A percentile compares a stretch with the other conserved stretches of the same genome.
phyloP scores from a whole-genome alignment of 1,284 basidiomycete species.

The Phaffia rhodozyma region DNA sequence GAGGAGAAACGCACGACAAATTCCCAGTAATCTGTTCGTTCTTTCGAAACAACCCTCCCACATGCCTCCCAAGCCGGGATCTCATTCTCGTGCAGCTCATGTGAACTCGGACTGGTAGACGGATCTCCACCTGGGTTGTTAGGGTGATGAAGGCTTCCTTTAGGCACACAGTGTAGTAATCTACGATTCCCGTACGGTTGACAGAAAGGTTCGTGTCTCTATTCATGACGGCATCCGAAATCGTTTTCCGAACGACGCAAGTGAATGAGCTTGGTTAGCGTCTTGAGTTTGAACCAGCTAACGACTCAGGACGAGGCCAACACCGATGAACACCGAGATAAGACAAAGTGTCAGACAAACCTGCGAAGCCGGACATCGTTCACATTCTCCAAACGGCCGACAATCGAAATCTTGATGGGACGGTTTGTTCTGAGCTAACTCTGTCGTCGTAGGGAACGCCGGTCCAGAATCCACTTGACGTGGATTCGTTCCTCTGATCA shows the following conservation, averaged over 20 bases:
- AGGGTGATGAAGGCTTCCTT: constrained; percentile 15
- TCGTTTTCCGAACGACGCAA: not conserved
- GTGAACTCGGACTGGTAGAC: not conserved
- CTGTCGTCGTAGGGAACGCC: no score
- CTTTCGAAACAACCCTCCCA: constrained; percentile 61
- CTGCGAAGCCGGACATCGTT: constrained; percentile 64
- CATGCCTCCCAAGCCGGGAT: constrained; percentile 79
- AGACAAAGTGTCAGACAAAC: constrained; percentile 34
- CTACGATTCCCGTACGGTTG: constrained; percentile 80
- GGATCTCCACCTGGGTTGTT: constrained; percentile 3
- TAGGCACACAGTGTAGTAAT: constrained; percentile 61
- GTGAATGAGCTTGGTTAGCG: not conserved
- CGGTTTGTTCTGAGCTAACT: no score
- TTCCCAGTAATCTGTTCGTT: constrained; percentile 74
- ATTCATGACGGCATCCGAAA: not conserved
- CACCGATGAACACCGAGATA: not conserved
- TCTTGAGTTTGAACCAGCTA: not conserved
- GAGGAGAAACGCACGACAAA: constrained; percentile 50
- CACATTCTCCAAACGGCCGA: constrained; percentile 63
- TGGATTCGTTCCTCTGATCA: no score
- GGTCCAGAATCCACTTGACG: no score
- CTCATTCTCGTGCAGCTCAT: constrained; percentile 38
- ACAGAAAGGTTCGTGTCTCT: constrained; percentile 77
- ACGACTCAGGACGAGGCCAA: not conserved
- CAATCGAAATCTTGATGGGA: constrained; percentile 38